phyloP scores from a whole-genome alignment of 306 rosid genomes.

The Dryas alaskensis region DNA sequence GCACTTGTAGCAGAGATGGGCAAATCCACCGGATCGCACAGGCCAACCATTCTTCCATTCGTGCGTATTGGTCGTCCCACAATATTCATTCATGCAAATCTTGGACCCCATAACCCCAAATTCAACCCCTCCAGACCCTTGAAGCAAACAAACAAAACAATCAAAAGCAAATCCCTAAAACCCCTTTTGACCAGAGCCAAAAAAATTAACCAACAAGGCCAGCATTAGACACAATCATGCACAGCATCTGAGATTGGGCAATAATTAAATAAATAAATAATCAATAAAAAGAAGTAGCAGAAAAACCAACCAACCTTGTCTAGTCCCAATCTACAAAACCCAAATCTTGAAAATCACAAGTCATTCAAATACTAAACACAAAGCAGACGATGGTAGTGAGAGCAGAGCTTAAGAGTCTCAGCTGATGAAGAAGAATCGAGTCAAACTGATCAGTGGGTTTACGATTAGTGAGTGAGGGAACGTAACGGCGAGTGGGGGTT shows the following conservation, averaged over 20 bases:
- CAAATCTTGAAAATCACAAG: conserved; percentile 20
- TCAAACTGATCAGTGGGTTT: conserved; percentile 25
- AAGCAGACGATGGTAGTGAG: background rate
- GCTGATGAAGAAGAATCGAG: conserved; percentile 24
- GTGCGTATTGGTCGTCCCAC: conserved; percentile 36
- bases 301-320: conserved; percentile 13
- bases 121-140: conserved; percentile 29
- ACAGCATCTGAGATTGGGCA: background rate
- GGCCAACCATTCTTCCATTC: conserved; percentile 93
- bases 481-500: conserved; percentile 34
- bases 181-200: conserved; percentile 31
- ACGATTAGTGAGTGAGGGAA: background rate
- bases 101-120: conserved; percentile 64
- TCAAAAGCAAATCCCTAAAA: conserved; percentile 53
- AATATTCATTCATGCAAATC: conserved; percentile 62
- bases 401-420: background rate
- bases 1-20: conserved; percentile 79
- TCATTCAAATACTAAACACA: conserved; percentile 19
- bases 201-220: conserved; percentile 1
- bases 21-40: conserved; percentile 84
- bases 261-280: background rate
- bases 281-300: background rate
- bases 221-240: conserved; percentile 8
- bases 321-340: conserved; percentile 16
- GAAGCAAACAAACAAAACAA: conserved; percentile 28